Evolutionary conservation across 208 protist species (phyloP).

Genomic region (Porcisia hertigi): DNA sequence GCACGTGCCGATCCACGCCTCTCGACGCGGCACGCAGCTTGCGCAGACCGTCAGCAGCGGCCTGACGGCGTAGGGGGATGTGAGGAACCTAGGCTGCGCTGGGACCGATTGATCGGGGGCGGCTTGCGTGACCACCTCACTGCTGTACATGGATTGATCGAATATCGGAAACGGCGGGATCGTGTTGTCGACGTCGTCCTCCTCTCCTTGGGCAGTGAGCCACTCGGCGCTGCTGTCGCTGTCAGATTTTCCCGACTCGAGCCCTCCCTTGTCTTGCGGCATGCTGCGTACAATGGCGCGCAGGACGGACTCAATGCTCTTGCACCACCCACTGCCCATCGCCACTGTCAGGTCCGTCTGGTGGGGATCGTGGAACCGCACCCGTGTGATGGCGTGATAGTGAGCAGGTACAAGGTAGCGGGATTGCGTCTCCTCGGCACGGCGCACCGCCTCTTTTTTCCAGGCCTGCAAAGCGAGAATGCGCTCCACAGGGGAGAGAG

Average conservation of each 20-base stretch:
- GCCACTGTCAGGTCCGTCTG: constrained; percentile 60
- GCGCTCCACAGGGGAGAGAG: constrained; percentile 50
- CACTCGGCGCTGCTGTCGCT: constrained; percentile 6
- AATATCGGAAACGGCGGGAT: constrained; percentile 10
- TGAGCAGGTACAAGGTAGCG: constrained; percentile 42
- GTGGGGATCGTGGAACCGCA: constrained; percentile 61
- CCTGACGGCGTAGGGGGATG: constrained; percentile 57
- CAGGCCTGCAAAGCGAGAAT: constrained; percentile 63
- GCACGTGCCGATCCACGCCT: constrained; percentile 54
- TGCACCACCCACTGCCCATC: constrained; percentile 50
- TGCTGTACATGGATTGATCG: background rate
- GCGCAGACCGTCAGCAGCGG: constrained; percentile 78
- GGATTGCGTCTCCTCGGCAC: constrained; percentile 44
- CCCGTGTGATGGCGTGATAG: constrained; percentile 80
- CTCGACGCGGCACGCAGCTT: constrained; percentile 74
- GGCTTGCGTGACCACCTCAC: constrained; percentile 11
- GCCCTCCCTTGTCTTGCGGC: constrained; percentile 13
- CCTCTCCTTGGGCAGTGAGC: constrained; percentile 16
- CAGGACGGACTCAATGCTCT: constrained; percentile 61
- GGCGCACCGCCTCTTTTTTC: constrained; percentile 44
- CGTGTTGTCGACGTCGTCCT: constrained; percentile 14
- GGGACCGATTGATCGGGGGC: constrained; percentile 1
- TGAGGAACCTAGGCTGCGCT: constrained; percentile 22
- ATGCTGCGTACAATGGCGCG: constrained; percentile 40
- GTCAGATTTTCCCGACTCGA: background rate